A percentile compares a stretch with the other conserved stretches of the same genome.
Evolutionary conservation across 2,329 filamentous ascomycete genomes (phyloP).

Genomic region (Apiospora kogelbergensis): DNA sequence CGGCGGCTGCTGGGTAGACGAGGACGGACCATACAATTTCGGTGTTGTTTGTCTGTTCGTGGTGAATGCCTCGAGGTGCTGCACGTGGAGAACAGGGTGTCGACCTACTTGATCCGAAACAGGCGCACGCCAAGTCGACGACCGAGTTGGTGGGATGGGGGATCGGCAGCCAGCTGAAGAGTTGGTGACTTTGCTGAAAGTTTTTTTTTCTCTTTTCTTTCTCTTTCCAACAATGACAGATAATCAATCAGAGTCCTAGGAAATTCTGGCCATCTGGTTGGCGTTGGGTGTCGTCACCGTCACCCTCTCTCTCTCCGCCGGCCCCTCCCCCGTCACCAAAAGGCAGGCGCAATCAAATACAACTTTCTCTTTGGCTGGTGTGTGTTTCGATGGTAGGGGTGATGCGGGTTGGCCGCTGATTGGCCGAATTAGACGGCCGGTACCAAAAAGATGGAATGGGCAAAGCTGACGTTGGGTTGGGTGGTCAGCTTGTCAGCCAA

Average conservation of each 20-base stretch:
- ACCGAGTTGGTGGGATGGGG: neutral
- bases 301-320: neutral
- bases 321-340: no score
- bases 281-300: neutral
- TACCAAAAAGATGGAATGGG: conserved; percentile 9
- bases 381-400: neutral
- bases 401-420: neutral
- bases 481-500: neutral
- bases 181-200: no score
- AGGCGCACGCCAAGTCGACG: neutral
- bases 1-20: neutral
- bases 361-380: neutral
- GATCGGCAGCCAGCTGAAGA: neutral
- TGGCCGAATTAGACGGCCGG: neutral
- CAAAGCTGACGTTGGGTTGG: conserved; percentile 12
- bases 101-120: conserved; percentile 3
- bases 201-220: neutral
- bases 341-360: neutral
- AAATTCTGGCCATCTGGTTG: neutral
- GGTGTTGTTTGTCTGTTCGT: neutral
- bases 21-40: neutral
- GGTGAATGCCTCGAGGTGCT: neutral
- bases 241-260: neutral
- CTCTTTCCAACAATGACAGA: neutral
- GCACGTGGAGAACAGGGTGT: neutral